These are phyloP conservation scores for Tuber melanosporum DNA, from an alignment of 495 filamentous ascomycete species.

Conservation along the genomic window DNA sequence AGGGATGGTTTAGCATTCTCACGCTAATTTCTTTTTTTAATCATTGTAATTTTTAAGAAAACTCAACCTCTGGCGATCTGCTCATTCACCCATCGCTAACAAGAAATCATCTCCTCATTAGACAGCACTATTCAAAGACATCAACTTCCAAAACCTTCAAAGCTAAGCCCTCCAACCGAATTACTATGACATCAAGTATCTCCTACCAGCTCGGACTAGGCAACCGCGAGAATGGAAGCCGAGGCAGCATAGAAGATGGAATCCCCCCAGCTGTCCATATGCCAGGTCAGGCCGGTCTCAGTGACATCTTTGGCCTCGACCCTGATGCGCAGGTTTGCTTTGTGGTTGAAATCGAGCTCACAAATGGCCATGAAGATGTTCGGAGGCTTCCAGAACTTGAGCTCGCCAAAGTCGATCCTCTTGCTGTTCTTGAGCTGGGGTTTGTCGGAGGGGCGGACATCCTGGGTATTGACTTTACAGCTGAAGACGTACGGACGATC, in stretches of 20 bases:
- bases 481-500: constrained; percentile 21
- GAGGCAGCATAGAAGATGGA: neutral
- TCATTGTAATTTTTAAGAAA: neutral
- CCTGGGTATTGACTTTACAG: constrained; percentile 21
- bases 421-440: neutral
- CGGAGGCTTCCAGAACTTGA: neutral
- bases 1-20: neutral
- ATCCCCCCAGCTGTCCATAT: constrained; percentile 2
- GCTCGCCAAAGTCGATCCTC: neutral
- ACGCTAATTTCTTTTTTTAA: neutral
- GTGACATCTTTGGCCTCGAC: neutral
- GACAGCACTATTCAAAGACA: neutral
- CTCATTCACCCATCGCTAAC: neutral
- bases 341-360: neutral
- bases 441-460: neutral
- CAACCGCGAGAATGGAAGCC: neutral
- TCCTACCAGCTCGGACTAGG: neutral
- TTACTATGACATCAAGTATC: neutral
- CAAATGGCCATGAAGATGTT: constrained; percentile 9
- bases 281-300: constrained; percentile 9
- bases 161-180: neutral
- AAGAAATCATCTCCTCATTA: no score
- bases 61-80: neutral
- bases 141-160: neutral
- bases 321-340: constrained; percentile 1